phyloP scores from a whole-genome alignment of 257 asterid genomes.

The Fraxinus cuspidata region DNA sequence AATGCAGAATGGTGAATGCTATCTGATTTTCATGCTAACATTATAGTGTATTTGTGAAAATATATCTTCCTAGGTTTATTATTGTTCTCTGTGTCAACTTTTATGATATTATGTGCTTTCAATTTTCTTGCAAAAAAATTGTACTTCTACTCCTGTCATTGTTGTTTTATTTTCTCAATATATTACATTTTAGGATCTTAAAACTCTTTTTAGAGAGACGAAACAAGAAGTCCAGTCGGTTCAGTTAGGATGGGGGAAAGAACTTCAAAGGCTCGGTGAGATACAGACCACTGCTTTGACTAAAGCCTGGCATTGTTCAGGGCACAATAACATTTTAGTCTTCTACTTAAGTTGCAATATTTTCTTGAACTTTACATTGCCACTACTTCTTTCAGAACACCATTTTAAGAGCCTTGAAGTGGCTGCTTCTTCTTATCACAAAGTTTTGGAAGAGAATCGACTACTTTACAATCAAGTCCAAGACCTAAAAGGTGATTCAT shows the following conservation, averaged over 20 bases:
- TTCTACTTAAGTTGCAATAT: constrained; percentile 4
- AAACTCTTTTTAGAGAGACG: constrained; percentile 53
- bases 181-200: constrained; percentile 58
- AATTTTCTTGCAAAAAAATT: constrained; percentile 1
- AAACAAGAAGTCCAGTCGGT: constrained; percentile 55
- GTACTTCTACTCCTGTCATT: not conserved
- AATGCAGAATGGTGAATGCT: not conserved
- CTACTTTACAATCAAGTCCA: constrained; percentile 86
- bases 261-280: constrained; percentile 69
- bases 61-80: not conserved
- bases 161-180: not conserved
- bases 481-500: constrained; percentile 75
- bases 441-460: constrained; percentile 87
- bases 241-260: constrained; percentile 65
- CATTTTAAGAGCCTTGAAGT: constrained; percentile 71
- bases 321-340: not conserved
- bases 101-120: constrained; percentile 4
- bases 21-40: constrained; percentile 3
- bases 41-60: not conserved
- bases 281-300: constrained; percentile 19
- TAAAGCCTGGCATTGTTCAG: not conserved
- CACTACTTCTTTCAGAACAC: constrained; percentile 45
- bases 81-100: constrained; percentile 10
- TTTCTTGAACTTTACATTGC: constrained; percentile 17
- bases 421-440: constrained; percentile 73